A percentile compares a stretch with the other conserved stretches of the same genome.
phyloP scores from a whole-genome alignment of 2,329 filamentous ascomycete species.

The Cytospora leucostoma region DNA sequence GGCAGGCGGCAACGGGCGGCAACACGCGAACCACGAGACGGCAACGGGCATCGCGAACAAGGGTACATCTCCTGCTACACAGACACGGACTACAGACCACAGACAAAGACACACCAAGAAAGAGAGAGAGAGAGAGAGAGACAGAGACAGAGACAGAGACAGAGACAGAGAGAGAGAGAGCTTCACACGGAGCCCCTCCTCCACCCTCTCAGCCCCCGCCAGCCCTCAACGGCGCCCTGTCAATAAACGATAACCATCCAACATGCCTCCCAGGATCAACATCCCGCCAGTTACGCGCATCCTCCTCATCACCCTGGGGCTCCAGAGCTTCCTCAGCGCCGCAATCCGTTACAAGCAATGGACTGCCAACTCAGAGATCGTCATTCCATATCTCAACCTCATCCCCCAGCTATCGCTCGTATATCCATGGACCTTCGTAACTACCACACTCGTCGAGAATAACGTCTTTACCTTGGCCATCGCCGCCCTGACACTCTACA shows the following conservation, averaged over 20 bases:
- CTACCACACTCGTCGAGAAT: slow-evolving; percentile 85
- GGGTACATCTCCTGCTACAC: not conserved
- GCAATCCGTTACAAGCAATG: slow-evolving; percentile 73
- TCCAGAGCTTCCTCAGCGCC: slow-evolving; percentile 81
- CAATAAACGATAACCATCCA: not conserved
- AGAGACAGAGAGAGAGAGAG: not conserved
- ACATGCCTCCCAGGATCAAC: slow-evolving; percentile 81
- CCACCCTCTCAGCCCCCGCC: slow-evolving; percentile 4
- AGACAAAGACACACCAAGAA: not conserved
- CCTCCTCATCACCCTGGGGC: slow-evolving; percentile 71
- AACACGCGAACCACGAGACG: not conserved
- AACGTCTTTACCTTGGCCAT: slow-evolving; percentile 85
- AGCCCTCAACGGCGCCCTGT: not conserved
- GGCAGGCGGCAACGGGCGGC: not conserved
- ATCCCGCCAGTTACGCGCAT: slow-evolving; percentile 88
- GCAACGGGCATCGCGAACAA: not conserved
- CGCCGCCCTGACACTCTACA: slow-evolving; percentile 77
- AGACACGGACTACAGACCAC: too few species aligned
- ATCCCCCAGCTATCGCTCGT: slow-evolving; percentile 80
- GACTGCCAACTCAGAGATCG: slow-evolving; percentile 62
- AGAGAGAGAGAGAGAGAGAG: not conserved
- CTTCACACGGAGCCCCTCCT: not conserved
- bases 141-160: not conserved
- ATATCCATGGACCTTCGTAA: slow-evolving; percentile 92
- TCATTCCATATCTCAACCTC: slow-evolving; percentile 84